Conservation (phyloP, 1,284 basidiomycete species). For the Fistulina hepatica region DNA sequence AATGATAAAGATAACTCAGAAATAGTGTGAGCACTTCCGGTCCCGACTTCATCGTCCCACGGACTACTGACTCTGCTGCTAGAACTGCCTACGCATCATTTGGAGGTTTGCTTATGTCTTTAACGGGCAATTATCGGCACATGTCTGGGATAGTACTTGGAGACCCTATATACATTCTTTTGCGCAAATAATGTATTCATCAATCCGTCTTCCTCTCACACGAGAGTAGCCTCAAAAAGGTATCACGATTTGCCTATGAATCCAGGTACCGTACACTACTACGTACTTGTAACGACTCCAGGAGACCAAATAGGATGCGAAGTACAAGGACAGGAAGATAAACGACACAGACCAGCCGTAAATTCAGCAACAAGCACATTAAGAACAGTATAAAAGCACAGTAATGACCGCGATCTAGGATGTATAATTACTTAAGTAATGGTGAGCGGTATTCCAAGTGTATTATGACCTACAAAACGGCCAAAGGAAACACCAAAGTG, state of each 20-base stretch:
- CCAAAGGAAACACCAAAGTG: too few species aligned
- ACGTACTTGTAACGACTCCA: too few species aligned
- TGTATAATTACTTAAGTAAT: constrained; percentile 1
- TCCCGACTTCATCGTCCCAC: constrained; percentile 6
- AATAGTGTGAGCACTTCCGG: constrained; percentile 72
- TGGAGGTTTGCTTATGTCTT: constrained; percentile 91
- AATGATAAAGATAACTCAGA: too few species aligned
- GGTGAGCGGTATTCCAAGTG: too few species aligned
- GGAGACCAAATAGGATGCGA: too few species aligned
- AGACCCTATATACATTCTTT: constrained; percentile 84
- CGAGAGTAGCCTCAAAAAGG: too few species aligned
- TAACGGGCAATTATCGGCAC: constrained; percentile 90
- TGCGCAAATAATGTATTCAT: constrained; percentile 77
- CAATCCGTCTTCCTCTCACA: too few species aligned
- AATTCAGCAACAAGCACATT: background rate
- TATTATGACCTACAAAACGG: too few species aligned
- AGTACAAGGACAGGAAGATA: too few species aligned
- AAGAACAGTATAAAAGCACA: background rate
- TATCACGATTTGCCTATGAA: too few species aligned
- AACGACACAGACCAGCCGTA: too few species aligned
- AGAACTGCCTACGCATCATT: constrained; percentile 95
- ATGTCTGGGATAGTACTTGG: constrained; percentile 88
- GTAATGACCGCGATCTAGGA: background rate
- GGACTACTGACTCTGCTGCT: constrained; percentile 10
- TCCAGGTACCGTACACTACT: too few species aligned